A percentile compares a stretch with the other conserved stretches of the same genome.
phyloP scores from a whole-genome alignment of 2,329 filamentous ascomycete genomes.

The Dichotomopilus funicola region DNA sequence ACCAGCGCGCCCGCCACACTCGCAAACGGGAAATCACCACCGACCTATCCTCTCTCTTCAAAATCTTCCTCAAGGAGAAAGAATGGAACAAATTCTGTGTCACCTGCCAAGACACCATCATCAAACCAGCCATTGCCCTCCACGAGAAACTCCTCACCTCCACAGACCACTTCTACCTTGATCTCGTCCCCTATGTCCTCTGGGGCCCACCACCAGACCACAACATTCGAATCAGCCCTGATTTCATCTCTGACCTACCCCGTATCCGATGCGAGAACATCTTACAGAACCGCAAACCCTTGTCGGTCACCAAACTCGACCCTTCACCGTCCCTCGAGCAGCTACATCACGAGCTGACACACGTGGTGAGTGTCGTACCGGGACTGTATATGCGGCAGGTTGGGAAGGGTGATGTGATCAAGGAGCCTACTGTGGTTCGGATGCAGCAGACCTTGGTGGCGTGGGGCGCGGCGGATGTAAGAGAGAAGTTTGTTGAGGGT shows the following conservation, averaged over 20 bases:
- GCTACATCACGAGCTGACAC: constrained; percentile 27
- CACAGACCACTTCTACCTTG: constrained; percentile 34
- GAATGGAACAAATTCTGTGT: constrained; percentile 21
- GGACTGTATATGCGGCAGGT: constrained; percentile 33
- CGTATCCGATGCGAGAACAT: constrained; percentile 33
- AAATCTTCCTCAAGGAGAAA: constrained; percentile 26
- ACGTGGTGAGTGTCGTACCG: constrained; percentile 32
- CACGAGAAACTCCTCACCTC: constrained; percentile 36
- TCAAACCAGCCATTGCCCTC: constrained; percentile 32
- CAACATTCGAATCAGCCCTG: constrained; percentile 21
- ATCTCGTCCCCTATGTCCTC: constrained; percentile 28
- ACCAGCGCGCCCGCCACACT: constrained; percentile 22
- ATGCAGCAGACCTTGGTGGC: constrained; percentile 36
- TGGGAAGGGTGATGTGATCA: constrained; percentile 30
- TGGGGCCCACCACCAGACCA: constrained; percentile 23
- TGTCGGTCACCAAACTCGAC: constrained; percentile 30
- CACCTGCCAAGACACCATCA: constrained; percentile 25
- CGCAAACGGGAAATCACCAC: constrained; percentile 25
- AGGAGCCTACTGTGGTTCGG: constrained; percentile 30
- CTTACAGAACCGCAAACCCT: constrained; percentile 32
- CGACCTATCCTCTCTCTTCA: constrained; percentile 27
- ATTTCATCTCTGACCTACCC: constrained; percentile 29
- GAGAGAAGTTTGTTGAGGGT: constrained; percentile 23
- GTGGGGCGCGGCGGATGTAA: constrained; percentile 32
- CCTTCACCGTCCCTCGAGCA: constrained; percentile 28